Base-by-base conservation (phyloP, 1,284 basidiomycete species). In the Rhodotorula sp. region DNA sequence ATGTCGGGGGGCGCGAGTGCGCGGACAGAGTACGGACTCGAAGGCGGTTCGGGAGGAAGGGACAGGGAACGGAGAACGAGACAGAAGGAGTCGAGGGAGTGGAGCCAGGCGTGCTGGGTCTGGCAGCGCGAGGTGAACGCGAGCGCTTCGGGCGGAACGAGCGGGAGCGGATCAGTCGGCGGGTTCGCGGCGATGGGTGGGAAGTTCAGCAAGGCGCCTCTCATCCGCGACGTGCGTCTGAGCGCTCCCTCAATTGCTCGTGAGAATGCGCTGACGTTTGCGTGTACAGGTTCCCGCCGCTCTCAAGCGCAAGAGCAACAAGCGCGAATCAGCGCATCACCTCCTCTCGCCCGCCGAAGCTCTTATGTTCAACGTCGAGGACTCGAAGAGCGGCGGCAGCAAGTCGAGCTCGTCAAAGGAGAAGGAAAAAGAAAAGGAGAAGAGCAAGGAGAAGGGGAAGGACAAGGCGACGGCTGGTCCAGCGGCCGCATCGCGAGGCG, bases 281-380 rank as follows among this genome's bases (percentile, higher is more conserved):
- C 34, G 0, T 8, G 13, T 5, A 22, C 61, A 72, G 68, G 73
- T 74, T 9, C 73, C 73, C 2, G 62, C 67, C 11, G 73, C 55
- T 26, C 51, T 75, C 50, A 75, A 75, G 59, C 71, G 74, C 31
- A 73, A 73, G 50, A 57, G 31, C 20, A 57, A 59, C 24, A 75
- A 75, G 61, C 68, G 73, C 9, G 73, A 75, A 30, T 72, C 71
- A 15, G 62, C 73, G 22, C 71, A 70, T 34, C 67, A 70, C 50
- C 58, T 65, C 15, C 69, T 75, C n/a, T 73, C 71, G 9, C 69
- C 72, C 15, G 67, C 71, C 34, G 71, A 73, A n/a, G 64, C 68
- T 2, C 30, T 65, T 20, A 48, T 70, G 4, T 70, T 64, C 58
- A 64, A 64, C 18, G 59, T 65, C 37, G 63, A 69, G 11, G 65